Evolutionary conservation across 2,329 filamentous ascomycete genomes (phyloP).

Genomic region (Penicillium freii): DNA sequence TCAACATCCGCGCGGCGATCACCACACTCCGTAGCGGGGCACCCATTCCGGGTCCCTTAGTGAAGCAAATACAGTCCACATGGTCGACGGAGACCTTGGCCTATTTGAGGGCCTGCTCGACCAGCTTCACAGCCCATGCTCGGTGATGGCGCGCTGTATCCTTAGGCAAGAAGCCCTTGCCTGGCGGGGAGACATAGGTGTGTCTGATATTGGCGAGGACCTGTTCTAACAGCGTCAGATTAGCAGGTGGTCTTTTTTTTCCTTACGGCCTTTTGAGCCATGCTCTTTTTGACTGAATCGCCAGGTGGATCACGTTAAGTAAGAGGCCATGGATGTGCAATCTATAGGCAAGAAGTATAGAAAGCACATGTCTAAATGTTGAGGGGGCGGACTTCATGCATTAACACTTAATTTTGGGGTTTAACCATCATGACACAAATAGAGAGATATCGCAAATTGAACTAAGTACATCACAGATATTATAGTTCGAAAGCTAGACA

Average conservation of each 20-base stretch:
- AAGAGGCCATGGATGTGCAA: too few relatives aligned
- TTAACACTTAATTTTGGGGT: too few relatives aligned
- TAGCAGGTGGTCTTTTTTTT: too few relatives aligned
- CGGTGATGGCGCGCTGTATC: constrained; percentile 94
- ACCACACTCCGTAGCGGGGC: constrained; percentile 85
- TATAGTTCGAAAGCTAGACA: neutral
- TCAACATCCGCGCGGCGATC: constrained; percentile 76
- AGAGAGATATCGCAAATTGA: neutral
- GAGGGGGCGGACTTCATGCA: too few relatives aligned
- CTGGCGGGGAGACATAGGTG: constrained; percentile 88
- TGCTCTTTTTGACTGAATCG: too few relatives aligned
- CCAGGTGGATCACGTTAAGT: too few relatives aligned
- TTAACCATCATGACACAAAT: neutral
- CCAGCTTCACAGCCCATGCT: constrained; percentile 75
- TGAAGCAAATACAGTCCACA: constrained; percentile 92
- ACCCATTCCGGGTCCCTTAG: constrained; percentile 93
- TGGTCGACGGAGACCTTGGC: constrained; percentile 63
- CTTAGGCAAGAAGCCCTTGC: constrained; percentile 92
- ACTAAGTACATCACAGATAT: neutral
- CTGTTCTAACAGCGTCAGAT: neutral
- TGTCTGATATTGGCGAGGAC: constrained; percentile 93
- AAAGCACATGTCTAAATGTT: too few relatives aligned
- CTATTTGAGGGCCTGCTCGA: constrained; percentile 72
- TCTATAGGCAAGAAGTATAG: too few relatives aligned
- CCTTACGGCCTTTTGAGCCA: too few relatives aligned